Evolutionary conservation across 1,284 basidiomycete genomes (phyloP), one percentile per base, ranked within the genome.

Genomic region (Uromyces viciae-fabae): DNA sequence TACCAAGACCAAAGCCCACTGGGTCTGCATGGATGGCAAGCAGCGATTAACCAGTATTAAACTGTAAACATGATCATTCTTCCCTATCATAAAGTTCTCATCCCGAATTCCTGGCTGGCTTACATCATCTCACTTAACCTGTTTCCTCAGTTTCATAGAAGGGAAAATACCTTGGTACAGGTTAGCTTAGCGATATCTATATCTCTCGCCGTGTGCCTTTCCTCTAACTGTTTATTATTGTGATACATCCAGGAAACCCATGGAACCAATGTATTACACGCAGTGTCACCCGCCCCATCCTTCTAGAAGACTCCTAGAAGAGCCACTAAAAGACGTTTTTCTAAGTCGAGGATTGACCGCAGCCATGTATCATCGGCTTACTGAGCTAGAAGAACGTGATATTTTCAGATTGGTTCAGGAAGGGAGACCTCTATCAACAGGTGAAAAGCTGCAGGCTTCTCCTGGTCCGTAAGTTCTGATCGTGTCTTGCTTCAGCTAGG

Each of bases 1-100:
- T 19, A 40, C 31, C 25, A 46, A 46, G 9, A n/a, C 25, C 31
- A 80, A 73, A 52, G 58, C 54, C 2, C 43, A 60, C 60, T 81
- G 79, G 79, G 79, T 81, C 19, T 81, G 79, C 25, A 81, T 81
- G 72, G 79, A 81, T 38, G 79, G 79, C 28, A 81, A 81, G 43
- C 79, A 81, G 58, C 71, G 79, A 7, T 31, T 81, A 22, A 81
- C 79, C 43, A 75, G 71, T 38, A 81, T 81, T 19, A 74, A 64
- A 68, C 49, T 81, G 79, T 81, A n/a, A 66, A 72, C n/a, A 14
- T 42, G 31, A 2, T 40, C 36, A 7, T 42, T 11, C 15, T 9
- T 60, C 38, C 33, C n/a, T 72, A n/a, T 42, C n/a, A n/a, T n/a
- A n/a, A 19, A 11, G 9, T 72, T n/a, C 17, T 42, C 36, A 62